Percentiles rank a stretch among this genome's conserved stretches.
phyloP scores from a whole-genome alignment of 805 yeast species.

The Starmerella cellae region DNA sequence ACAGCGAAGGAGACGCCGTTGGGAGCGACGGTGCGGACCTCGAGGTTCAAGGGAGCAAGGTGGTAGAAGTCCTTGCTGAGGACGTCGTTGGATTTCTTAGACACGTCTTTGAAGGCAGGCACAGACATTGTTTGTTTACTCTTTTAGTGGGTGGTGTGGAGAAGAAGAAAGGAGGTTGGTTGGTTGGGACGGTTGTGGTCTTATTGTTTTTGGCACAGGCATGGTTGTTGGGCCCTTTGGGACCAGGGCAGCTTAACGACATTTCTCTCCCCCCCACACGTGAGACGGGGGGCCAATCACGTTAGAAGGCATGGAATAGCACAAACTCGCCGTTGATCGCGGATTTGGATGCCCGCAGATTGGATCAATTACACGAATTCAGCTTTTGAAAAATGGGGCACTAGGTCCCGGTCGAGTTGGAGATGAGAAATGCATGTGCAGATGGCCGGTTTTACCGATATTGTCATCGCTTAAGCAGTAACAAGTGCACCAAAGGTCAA shows the following conservation, averaged over 20 bases:
- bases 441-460: no score
- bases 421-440: no score
- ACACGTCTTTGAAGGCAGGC: slow-evolving; percentile 62
- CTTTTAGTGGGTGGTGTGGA: neutral
- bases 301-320: no score
- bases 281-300: neutral
- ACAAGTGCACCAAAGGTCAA: no score
- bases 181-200: neutral
- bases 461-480: no score
- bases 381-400: no score
- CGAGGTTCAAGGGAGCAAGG: slow-evolving; percentile 71
- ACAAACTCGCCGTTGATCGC: no score
- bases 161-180: neutral
- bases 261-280: no score
- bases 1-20: slow-evolving; percentile 91
- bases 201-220: neutral
- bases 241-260: no score
- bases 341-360: no score
- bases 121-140: slow-evolving; percentile 10
- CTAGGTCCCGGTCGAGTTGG: no score
- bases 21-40: slow-evolving; percentile 85
- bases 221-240: neutral
- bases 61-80: slow-evolving; percentile 90
- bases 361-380: no score
- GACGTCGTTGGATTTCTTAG: slow-evolving; percentile 83